Evolutionary conservation across 2,329 filamentous ascomycete genomes (phyloP), one percentile per base, ranked within the genome.

Genomic region (Talaromyces marneffei): DNA sequence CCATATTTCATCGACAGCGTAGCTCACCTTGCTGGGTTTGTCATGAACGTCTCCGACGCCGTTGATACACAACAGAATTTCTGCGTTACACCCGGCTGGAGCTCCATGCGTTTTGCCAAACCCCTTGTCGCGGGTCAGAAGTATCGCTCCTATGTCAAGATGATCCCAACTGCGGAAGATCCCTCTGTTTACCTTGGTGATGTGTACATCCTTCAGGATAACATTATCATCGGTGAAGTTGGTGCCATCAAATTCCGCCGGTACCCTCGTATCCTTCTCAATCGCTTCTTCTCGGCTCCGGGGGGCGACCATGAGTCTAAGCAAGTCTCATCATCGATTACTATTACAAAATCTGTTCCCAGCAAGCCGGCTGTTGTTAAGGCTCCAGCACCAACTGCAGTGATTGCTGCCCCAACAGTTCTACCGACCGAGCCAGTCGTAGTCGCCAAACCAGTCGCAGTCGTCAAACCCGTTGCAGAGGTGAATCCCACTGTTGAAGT

Each of bases 201-300:
- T 48, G 60, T 62, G 5, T 62, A 62, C 20, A 48, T 70, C 14
- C 71, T 72, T 66, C 68, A 72, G 62, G 67, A 67, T 4, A 65
- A 72, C 53, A 64, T 31, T 16, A 59, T 62, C 37, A 25, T 62
- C 27, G 60, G 60, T 16, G 25, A 55, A 14, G 48, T 62, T 3
- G 29, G 37, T 25, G 56, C 55, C 16, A 54, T 62, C 1, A n/a
- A 65, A 46, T 65, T 67, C 60, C 64, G 55, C 57, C 59, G 58
- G 0, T 60, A 65, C 18, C 65, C 66, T 20, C 65, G 65, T 16
- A 52, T 53, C 27, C 58, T 65, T 10, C 60, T 66, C 20, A 60
- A 55, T 23, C 42, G 70, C 1, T 78, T 80, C 68, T 78, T 79
- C 67, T 75, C 73, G 3, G 62, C 72, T 1, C 67, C 71, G 1